Evolutionary conservation across 345 rosid species (phyloP), one percentile per base, ranked within the genome.

Genomic region (Boechera divaricarpa): DNA sequence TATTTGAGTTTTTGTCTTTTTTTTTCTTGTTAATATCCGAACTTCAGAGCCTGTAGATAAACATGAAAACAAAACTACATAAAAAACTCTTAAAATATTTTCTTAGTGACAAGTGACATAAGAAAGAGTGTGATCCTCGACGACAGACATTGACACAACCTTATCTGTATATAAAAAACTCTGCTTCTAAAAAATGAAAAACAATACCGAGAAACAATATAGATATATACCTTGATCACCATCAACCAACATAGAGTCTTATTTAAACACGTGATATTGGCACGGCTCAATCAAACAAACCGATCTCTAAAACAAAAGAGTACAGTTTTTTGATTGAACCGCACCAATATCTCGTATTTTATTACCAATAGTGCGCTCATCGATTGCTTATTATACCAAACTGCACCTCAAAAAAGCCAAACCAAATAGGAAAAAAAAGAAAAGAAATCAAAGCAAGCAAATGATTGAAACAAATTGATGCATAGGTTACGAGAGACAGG

Each of bases 251-350:
- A 61, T 52, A 9, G 1, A 70, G 10, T 12, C 3, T 0, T 0
- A 12, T 18, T 6, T 6, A 55, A 45, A 73, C n/a, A 26, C 88
- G 94, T 85, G 97, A 92, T 92, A 90, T 92, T 92, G 97, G 91
- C 96, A 86, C 97, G 96, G 97, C 96, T 92, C 97, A 92, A 92
- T 90, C 94, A 84, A 88, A 88, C 49, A 82, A 83, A 39, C 86
- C 76, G 38, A 53, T 64, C 81, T 85, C 83, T 63, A 79, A 1
- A 32, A 5, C 3, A 26, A 2, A 42, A 33, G 87, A 89, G 79
- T 73, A 42, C 39, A 8, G 67, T 73, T 76, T 62, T 87, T 63
- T 16, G 91, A 86, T 91, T 91, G 97, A 91, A 89, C 97, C 90
- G 88, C 80, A 83, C 91, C 90, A 91, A 91, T 81, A 91, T 91